Evolutionary conservation across 306 rosid genomes (phyloP).

Genomic region (Sesbania bispinosa): DNA sequence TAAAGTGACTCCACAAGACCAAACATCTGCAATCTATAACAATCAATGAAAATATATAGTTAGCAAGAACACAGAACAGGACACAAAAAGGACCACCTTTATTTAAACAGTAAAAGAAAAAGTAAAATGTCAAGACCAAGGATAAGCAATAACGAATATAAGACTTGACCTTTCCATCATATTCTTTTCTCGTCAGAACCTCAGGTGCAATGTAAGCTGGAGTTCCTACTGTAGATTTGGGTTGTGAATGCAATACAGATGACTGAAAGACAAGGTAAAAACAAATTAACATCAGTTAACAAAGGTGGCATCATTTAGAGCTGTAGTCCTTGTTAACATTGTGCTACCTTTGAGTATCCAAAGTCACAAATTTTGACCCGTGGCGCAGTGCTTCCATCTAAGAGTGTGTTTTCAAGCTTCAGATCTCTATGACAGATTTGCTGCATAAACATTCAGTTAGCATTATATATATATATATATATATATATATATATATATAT

Average conservation of each 20-base stretch:
- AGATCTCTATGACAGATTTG: conserved; percentile 88
- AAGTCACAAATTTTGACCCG: conserved; percentile 81
- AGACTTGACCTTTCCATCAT: conserved; percentile 69
- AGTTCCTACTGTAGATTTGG: conserved; percentile 84
- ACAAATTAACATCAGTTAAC: conserved; percentile 22
- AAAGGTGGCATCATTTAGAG: background rate
- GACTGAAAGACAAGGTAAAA: conserved; percentile 50
- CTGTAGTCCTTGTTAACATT: background rate
- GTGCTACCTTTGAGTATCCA: conserved; percentile 85
- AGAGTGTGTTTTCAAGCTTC: conserved; percentile 82
- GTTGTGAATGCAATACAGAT: conserved; percentile 76
- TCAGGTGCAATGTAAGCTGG: conserved; percentile 94
- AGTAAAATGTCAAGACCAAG: background rate
- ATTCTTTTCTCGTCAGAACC: conserved; percentile 66
- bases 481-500: no score
- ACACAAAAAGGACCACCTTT: background rate
- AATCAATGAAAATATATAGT: background rate
- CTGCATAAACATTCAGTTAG: conserved; percentile 41
- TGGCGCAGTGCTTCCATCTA: conserved; percentile 79
- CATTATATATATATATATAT: no score
- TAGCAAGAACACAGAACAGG: background rate
- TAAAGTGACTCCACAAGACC: conserved; percentile 95
- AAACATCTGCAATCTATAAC: conserved; percentile 82
- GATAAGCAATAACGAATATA: conserved; percentile 9
- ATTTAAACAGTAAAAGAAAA: background rate